phyloP scores from a whole-genome alignment of 495 filamentous ascomycete genomes.

The Poronia punctata region DNA sequence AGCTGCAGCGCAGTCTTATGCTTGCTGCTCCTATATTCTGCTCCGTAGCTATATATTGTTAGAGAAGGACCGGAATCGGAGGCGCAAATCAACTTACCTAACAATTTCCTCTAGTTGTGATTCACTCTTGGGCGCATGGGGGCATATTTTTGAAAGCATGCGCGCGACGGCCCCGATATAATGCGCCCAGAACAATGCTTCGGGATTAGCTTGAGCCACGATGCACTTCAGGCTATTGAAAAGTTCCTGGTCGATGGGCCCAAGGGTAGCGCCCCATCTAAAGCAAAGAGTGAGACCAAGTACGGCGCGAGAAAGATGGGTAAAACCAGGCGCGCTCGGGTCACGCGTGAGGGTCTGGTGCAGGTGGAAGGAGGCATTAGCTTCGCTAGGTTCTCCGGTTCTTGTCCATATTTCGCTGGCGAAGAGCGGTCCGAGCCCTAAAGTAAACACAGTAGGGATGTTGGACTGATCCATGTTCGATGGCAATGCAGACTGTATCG shows the following conservation, averaged over 20 bases:
- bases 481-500: slow-evolving; percentile 51
- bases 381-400: slow-evolving; percentile 33
- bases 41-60: slow-evolving; percentile 19
- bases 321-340: slow-evolving; percentile 63
- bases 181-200: slow-evolving; percentile 37
- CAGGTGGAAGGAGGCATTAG: slow-evolving; percentile 61
- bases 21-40: slow-evolving; percentile 16
- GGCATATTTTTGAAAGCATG: slow-evolving; percentile 27
- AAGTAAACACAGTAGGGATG: slow-evolving; percentile 34
- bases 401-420: slow-evolving; percentile 40
- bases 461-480: slow-evolving; percentile 40
- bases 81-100: slow-evolving; percentile 18
- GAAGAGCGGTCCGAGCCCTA: slow-evolving; percentile 36
- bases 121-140: slow-evolving; percentile 21
- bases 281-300: slow-evolving; percentile 69
- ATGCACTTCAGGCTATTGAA: slow-evolving; percentile 31
- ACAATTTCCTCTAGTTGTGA: slow-evolving; percentile 18
- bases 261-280: slow-evolving; percentile 64
- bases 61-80: neutral
- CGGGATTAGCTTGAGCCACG: slow-evolving; percentile 21
- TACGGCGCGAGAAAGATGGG: slow-evolving; percentile 62
- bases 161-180: slow-evolving; percentile 36
- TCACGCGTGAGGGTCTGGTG: slow-evolving; percentile 64
- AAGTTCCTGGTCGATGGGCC: slow-evolving; percentile 39
- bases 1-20: slow-evolving; percentile 26